These are phyloP conservation scores for Boletus insuetus DNA, from an alignment of 768 basidiomycete species.

Conservation along the genomic window DNA sequence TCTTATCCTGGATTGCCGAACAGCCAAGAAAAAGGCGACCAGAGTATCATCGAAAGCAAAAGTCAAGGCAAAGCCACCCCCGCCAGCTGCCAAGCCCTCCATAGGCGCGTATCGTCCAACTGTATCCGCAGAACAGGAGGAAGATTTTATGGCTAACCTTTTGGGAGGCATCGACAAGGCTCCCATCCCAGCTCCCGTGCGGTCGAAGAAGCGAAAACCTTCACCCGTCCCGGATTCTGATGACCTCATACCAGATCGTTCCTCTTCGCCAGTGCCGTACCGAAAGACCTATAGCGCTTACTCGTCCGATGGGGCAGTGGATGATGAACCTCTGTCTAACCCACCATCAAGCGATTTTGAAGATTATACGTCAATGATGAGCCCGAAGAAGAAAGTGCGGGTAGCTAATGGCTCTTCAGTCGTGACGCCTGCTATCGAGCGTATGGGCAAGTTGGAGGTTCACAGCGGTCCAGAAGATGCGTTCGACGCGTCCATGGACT, in stretches of 20 bases:
- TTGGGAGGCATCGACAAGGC: constrained; percentile 67
- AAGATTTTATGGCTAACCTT: constrained; percentile 84
- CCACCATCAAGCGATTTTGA: constrained; percentile 50
- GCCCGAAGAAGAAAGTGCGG: constrained; percentile 66
- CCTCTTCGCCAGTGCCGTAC: constrained; percentile 42
- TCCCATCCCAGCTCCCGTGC: constrained; percentile 35
- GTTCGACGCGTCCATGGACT: constrained; percentile 47
- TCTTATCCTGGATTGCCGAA: constrained; percentile 7
- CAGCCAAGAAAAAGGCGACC: constrained; percentile 29
- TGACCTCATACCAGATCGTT: constrained; percentile 23
- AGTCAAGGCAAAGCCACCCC: constrained; percentile 45
- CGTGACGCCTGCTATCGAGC: constrained; percentile 55
- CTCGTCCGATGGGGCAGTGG: constrained; percentile 36
- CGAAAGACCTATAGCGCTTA: constrained; percentile 32
- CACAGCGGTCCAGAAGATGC: constrained; percentile 48
- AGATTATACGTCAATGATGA: constrained; percentile 61
- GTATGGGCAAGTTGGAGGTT: constrained; percentile 59
- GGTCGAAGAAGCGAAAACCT: constrained; percentile 67
- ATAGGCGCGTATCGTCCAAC: constrained; percentile 80
- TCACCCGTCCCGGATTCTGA: constrained; percentile 45
- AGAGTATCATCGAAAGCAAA: constrained; percentile 34
- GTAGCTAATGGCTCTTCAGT: constrained; percentile 39
- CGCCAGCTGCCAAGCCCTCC: constrained; percentile 50
- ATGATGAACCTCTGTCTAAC: constrained; percentile 24
- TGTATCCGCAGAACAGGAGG: constrained; percentile 75